Evolutionary conservation across 2,329 filamentous ascomycete genomes (phyloP).

Genomic region (Verticillium alfalfae): DNA sequence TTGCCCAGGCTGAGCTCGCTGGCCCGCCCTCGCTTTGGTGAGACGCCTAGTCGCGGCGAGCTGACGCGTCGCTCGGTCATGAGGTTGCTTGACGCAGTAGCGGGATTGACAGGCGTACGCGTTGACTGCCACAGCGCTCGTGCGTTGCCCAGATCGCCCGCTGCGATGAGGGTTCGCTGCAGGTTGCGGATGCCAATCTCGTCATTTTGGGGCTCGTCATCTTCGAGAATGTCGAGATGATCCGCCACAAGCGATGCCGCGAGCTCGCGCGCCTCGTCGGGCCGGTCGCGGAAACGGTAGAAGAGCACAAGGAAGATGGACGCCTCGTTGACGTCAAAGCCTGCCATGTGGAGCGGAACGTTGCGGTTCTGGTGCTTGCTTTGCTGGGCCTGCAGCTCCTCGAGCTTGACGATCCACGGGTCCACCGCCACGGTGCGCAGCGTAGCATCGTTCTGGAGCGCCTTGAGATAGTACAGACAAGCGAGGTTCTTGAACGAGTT

Average conservation of each 20-base stretch:
- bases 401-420: constrained; percentile 26
- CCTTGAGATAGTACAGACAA: constrained; percentile 20
- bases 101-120: constrained; percentile 15
- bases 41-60: constrained; percentile 7
- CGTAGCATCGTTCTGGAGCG: constrained; percentile 4
- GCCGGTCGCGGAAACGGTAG: constrained; percentile 24
- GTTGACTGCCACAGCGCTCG: constrained; percentile 31
- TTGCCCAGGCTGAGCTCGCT: constrained; percentile 16
- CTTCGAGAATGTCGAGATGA: constrained; percentile 29
- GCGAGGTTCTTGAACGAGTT: constrained; percentile 33
- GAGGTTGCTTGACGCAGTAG: constrained; percentile 7
- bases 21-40: constrained; percentile 5
- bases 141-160: constrained; percentile 28
- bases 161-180: constrained; percentile 29
- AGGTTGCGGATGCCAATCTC: constrained; percentile 35
- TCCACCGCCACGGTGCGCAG: constrained; percentile 16
- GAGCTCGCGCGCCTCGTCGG: constrained; percentile 18
- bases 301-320: constrained; percentile 32
- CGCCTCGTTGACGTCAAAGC: constrained; percentile 34
- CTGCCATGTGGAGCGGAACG: constrained; percentile 32
- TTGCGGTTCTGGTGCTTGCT: constrained; percentile 29
- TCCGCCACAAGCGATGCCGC: constrained; percentile 27
- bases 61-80: constrained; percentile 10
- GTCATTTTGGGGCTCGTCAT: constrained; percentile 34
- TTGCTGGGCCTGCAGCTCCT: constrained; percentile 28